These are phyloP conservation scores for Pogostemon cablin DNA, from an alignment of 257 asterid genomes.

Conservation along the genomic window DNA sequence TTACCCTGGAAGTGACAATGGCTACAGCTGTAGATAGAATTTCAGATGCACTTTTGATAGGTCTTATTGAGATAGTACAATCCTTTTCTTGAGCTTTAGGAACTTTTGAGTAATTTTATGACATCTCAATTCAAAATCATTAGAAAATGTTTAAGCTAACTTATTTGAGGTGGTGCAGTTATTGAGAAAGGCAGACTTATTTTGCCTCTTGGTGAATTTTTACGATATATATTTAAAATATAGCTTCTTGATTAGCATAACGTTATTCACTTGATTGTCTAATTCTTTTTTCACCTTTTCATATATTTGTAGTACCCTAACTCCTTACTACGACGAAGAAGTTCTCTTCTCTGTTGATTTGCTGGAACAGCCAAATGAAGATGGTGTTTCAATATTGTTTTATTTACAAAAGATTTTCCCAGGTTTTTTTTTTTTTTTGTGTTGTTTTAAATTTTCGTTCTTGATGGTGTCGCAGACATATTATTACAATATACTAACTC, in stretches of 20 bases:
- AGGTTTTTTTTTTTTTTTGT: constrained; percentile 42
- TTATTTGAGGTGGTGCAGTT: constrained; percentile 20
- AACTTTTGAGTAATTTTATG: constrained; percentile 13
- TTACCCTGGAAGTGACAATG: not conserved
- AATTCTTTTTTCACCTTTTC: constrained; percentile 18
- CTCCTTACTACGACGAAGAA: constrained; percentile 89
- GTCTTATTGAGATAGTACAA: not conserved
- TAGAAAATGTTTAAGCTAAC: not conserved
- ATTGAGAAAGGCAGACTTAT: not conserved
- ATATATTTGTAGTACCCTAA: constrained; percentile 65
- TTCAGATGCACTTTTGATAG: constrained; percentile 16
- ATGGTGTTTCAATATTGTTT: constrained; percentile 94
- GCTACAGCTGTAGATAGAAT: constrained; percentile 1
- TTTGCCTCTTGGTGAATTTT: constrained; percentile 10
- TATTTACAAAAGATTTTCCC: constrained; percentile 93
- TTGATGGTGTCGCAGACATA: constrained; percentile 23
- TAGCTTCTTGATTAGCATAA: constrained; percentile 17
- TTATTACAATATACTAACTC: constrained; percentile 22
- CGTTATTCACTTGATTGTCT: constrained; percentile 2
- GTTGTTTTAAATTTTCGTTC: constrained; percentile 14
- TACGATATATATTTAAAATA: constrained; percentile 9
- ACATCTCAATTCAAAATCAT: not conserved
- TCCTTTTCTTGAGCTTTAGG: constrained; percentile 6
- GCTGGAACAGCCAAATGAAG: constrained; percentile 82
- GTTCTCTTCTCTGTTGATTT: constrained; percentile 79